Percentiles rank a stretch among this genome's conserved stretches.
Conservation (phyloP, 345 rosid genomes). For the Arabis hirsuta region DNA sequence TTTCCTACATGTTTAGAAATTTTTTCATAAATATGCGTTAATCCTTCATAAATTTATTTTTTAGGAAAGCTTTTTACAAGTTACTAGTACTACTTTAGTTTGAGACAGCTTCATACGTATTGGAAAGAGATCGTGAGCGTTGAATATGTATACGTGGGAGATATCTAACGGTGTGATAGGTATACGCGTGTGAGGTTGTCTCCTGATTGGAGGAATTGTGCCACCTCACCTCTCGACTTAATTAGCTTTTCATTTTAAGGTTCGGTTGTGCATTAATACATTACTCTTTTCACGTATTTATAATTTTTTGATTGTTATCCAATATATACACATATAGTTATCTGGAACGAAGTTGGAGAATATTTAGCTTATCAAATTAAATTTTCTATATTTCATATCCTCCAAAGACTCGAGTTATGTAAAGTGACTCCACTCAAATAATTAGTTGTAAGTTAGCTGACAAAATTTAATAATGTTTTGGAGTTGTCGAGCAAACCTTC, state of each 20-base stretch:
- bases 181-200: slow-evolving; percentile 28
- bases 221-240: slow-evolving; percentile 15
- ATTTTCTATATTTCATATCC: neutral
- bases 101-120: slow-evolving; percentile 34
- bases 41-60: too few species aligned
- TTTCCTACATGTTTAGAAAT: too few species aligned
- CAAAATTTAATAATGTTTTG: slow-evolving; percentile 34
- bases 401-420: neutral
- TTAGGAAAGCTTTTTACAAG: too few species aligned
- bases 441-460: slow-evolving; percentile 41
- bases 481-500: slow-evolving; percentile 28
- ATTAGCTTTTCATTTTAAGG: slow-evolving; percentile 30
- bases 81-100: neutral
- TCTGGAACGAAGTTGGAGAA: slow-evolving; percentile 16
- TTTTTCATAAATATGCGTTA: too few species aligned
- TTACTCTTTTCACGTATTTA: slow-evolving; percentile 18
- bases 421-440: slow-evolving; percentile 14
- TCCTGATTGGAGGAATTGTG: slow-evolving; percentile 34
- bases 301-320: neutral
- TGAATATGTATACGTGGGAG: slow-evolving; percentile 6
- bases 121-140: neutral
- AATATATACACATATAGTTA: neutral
- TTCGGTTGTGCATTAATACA: slow-evolving; percentile 18
- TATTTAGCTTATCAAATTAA: slow-evolving; percentile 1
- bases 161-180: neutral